A percentile compares a stretch with the other conserved stretches of the same genome.
Conservation (phyloP, 148 eudicot genomes). For the Rhododendron mucronatum region DNA sequence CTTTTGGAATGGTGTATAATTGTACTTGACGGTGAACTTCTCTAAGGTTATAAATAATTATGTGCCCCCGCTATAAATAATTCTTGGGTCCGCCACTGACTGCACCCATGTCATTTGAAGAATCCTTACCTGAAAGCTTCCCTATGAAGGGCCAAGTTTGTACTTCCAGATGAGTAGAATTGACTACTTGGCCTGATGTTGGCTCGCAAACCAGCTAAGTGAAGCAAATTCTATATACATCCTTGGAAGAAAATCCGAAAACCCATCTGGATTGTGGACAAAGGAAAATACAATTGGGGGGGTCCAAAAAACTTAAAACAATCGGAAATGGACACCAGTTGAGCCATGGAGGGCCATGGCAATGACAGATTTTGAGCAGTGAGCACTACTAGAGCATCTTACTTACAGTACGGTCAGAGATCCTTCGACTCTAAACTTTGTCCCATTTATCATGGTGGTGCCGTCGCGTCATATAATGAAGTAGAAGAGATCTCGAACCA, state of each 20-base stretch:
- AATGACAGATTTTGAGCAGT: slow-evolving; percentile 30
- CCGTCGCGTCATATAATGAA: neutral
- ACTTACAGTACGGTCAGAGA: neutral
- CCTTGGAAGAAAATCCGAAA: neutral
- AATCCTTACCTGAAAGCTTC: neutral
- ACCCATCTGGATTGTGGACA: neutral
- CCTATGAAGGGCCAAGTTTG: neutral
- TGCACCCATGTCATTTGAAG: neutral
- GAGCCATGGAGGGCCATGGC: neutral
- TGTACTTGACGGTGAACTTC: too few relatives aligned
- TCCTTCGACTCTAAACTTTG: neutral
- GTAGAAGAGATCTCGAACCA: neutral
- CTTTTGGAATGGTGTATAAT: too few relatives aligned
- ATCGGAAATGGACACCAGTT: neutral
- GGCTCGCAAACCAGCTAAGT: neutral
- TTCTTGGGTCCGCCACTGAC: too few relatives aligned
- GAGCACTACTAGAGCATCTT: slow-evolving; percentile 21
- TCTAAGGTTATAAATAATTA: too few relatives aligned
- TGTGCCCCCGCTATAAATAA: too few relatives aligned
- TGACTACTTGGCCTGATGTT: neutral
- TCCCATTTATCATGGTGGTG: neutral
- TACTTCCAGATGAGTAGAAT: neutral
- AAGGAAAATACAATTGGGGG: neutral
- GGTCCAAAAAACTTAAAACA: too few relatives aligned
- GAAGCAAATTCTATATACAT: neutral